Conservation (phyloP, 768 basidiomycete species). For the Tylopilus subfusipes region DNA sequence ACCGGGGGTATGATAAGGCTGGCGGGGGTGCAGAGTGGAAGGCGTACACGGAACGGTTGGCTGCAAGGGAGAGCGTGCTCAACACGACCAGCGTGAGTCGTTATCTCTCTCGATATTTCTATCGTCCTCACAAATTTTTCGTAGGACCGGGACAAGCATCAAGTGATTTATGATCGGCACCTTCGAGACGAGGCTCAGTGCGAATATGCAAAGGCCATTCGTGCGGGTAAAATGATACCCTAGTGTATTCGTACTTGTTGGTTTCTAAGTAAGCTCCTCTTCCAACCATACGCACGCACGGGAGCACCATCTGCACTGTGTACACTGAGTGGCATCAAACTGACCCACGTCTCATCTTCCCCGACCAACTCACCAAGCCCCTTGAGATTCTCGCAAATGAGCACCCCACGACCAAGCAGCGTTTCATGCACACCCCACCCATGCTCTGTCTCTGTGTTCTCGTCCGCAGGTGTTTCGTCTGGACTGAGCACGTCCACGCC, state of each 20-base stretch:
- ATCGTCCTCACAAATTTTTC: not conserved
- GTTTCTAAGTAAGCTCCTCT: not conserved
- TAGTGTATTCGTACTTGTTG: not conserved
- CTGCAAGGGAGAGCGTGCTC: constrained; percentile 44
- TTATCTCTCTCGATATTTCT: not conserved
- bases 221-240: constrained; percentile 43
- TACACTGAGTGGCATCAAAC: constrained; percentile 58
- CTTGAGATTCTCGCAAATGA: constrained; percentile 71
- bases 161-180: constrained; percentile 51
- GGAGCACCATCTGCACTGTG: constrained; percentile 64
- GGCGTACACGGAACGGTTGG: constrained; percentile 41
- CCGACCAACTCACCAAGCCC: constrained; percentile 43
- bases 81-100: constrained; percentile 42
- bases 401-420: constrained; percentile 55
- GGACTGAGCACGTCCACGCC: constrained; percentile 66
- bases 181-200: constrained; percentile 55
- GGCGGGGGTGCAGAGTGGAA: constrained; percentile 45
- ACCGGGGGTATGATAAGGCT: constrained; percentile 44
- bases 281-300: constrained; percentile 65
- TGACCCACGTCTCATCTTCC: constrained; percentile 40
- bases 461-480: constrained; percentile 48
- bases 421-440: constrained; percentile 54
- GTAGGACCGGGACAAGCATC: constrained; percentile 41
- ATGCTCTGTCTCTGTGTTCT: constrained; percentile 7
- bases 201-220: constrained; percentile 49